Base-by-base conservation (phyloP, 2,329 filamentous ascomycete genomes). In the Sarocladium strictum region DNA sequence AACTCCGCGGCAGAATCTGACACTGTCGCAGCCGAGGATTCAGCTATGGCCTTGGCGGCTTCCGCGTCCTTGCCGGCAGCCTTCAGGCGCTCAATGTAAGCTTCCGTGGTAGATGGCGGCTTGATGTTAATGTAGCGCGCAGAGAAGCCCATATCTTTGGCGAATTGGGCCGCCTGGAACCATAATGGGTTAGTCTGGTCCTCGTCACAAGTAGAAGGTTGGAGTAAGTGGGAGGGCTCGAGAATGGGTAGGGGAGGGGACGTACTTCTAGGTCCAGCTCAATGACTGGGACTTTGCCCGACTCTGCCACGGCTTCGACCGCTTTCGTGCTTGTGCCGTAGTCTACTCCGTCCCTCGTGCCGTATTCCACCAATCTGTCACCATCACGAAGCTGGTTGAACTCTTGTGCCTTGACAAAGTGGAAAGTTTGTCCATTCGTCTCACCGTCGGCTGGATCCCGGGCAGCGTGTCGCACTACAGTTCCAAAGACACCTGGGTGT, bases 401-500 rank as follows among this genome's bases (percentile, higher is more conserved):
- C 15, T 77, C 72, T 53, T 76, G 76, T 3, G 71, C 64, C 49
- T 76, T 76, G 40, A 88, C 81, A 56, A 84, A 84, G 58, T 80
- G 72, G 59, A 77, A 83, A 53, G 76, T 69, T 55, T 74, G 69
- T 29, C 78, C 80, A 35, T 75, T 67, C n/a, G 70, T 63, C 61
- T 85, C 82, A 5, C 74, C 76, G 15, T 78, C 76, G 9, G 63
- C 63, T 2, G 76, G 70, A 24, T 69, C 66, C 15, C 80, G 72
- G 3, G 78, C 83, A 2, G 82, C 82, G 61, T 85, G 79, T 12
- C 73, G 73, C 14, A 77, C 67, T 10, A 83, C 79, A 49, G 69
- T 71, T 19, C 78, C 84, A 62, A 93, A 90, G 19, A 83, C 82
- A 53, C 82, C 79, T 6, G 81, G 81, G 65, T 84, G 82, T 54